Evolutionary conservation across 768 basidiomycete genomes (phyloP).

Genomic region (Leccinum imitatum): DNA sequence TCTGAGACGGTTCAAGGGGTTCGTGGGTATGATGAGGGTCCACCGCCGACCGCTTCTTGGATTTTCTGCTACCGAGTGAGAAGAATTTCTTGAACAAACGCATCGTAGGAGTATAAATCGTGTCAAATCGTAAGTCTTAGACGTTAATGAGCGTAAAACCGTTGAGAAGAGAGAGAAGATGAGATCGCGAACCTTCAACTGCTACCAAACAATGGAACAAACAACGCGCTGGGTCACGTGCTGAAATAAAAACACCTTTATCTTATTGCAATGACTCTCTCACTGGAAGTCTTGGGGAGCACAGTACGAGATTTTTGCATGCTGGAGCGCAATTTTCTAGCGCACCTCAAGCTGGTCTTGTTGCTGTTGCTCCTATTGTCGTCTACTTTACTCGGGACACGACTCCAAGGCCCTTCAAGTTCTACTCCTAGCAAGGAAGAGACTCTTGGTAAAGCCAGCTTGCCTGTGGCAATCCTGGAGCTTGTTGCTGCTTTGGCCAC

Average conservation of each 20-base stretch:
- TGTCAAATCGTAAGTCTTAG: conserved; percentile 28
- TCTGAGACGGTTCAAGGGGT: conserved; percentile 15
- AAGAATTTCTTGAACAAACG: conserved; percentile 70
- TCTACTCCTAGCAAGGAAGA: conserved; percentile 20
- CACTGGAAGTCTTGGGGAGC: conserved; percentile 51
- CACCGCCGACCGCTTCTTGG: conserved; percentile 41
- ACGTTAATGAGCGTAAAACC: conserved; percentile 29
- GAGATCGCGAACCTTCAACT: conserved; percentile 31
- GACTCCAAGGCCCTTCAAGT: conserved; percentile 45
- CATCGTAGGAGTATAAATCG: conserved; percentile 41
- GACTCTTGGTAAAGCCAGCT: conserved; percentile 29
- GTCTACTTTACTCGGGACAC: conserved; percentile 60
- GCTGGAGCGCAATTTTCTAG: conserved; percentile 74
- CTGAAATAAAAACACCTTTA: background rate
- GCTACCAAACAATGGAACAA: conserved; percentile 43
- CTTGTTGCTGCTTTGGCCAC: conserved; percentile 52
- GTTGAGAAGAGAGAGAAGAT: conserved; percentile 7
- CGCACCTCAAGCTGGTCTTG: conserved; percentile 65
- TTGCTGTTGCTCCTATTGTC: conserved; percentile 62
- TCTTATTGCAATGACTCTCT: conserved; percentile 19
- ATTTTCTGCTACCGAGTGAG: conserved; percentile 65
- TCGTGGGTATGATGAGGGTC: conserved; percentile 25
- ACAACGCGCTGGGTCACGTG: conserved; percentile 29
- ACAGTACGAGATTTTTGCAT: conserved; percentile 74
- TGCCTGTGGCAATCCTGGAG: conserved; percentile 55